Conservation (phyloP, 2,329 filamentous ascomycete species). For the Ilyonectria robusta region DNA sequence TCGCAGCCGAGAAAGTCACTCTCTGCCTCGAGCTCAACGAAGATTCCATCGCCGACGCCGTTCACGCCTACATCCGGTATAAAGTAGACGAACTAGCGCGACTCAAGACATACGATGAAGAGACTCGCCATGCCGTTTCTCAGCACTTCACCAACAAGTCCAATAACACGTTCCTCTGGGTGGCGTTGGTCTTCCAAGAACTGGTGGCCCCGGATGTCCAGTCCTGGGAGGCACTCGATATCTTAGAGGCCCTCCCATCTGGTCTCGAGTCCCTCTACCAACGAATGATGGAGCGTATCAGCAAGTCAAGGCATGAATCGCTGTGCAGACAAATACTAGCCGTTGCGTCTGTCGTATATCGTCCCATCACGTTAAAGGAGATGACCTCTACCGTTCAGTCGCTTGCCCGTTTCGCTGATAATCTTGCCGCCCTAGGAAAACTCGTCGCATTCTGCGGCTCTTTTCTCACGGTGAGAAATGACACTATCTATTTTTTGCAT, state of each 20-base stretch:
- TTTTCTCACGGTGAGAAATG: slow-evolving; percentile 53
- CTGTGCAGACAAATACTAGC: slow-evolving; percentile 54
- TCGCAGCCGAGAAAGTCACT: background rate
- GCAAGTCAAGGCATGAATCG: slow-evolving; percentile 42
- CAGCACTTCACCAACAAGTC: slow-evolving; percentile 49
- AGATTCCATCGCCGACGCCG: background rate
- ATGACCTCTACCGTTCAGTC: slow-evolving; percentile 43
- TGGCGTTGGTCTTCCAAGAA: slow-evolving; percentile 17
- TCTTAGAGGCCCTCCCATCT: slow-evolving; percentile 48
- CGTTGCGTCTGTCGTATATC: slow-evolving; percentile 48
- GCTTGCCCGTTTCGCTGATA: slow-evolving; percentile 25
- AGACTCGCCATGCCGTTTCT: slow-evolving; percentile 16
- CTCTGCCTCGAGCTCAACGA: background rate
- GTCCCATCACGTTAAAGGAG: slow-evolving; percentile 55
- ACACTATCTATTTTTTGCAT: slow-evolving; percentile 55
- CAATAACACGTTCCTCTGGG: slow-evolving; percentile 53
- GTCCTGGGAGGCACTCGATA: slow-evolving; percentile 32
- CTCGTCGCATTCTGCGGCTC: slow-evolving; percentile 55
- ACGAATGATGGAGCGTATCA: slow-evolving; percentile 55
- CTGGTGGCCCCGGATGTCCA: too few relatives aligned
- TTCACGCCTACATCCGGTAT: background rate
- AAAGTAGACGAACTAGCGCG: background rate
- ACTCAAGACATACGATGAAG: background rate
- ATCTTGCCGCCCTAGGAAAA: slow-evolving; percentile 38
- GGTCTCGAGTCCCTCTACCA: slow-evolving; percentile 55